Percentiles rank a stretch among this genome's conserved stretches.
Conservation (phyloP, 1,284 basidiomycete genomes). For the Trichosporon ovoides region DNA sequence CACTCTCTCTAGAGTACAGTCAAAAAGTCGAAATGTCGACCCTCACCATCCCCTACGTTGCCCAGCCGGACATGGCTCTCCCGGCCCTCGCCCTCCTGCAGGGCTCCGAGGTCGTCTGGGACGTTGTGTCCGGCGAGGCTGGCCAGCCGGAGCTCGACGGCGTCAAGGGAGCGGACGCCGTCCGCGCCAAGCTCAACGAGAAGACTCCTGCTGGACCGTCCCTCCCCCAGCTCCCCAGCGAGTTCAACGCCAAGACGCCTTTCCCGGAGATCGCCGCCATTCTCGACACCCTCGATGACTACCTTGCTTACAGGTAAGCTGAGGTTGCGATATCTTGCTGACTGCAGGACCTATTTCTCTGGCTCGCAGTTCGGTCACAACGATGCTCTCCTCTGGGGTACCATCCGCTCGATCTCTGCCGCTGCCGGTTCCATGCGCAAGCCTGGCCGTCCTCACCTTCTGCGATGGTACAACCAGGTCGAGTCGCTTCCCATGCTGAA, state of each 20-base stretch:
- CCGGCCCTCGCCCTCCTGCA: slow-evolving; percentile 38
- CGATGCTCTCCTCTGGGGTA: slow-evolving; percentile 80
- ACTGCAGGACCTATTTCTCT: slow-evolving; percentile 68
- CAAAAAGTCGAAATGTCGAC: slow-evolving; percentile 21
- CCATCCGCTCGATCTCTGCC: slow-evolving; percentile 63
- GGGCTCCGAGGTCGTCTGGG: slow-evolving; percentile 37
- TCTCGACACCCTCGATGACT: slow-evolving; percentile 73
- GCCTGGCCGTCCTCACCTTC: slow-evolving; percentile 73
- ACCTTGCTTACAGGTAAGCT: slow-evolving; percentile 57
- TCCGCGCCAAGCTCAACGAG: slow-evolving; percentile 38
- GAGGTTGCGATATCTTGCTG: neutral
- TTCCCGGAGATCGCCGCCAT: slow-evolving; percentile 65
- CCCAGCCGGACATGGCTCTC: slow-evolving; percentile 38
- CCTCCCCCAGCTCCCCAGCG: slow-evolving; percentile 42
- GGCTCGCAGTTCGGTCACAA: slow-evolving; percentile 65
- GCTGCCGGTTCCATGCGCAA: slow-evolving; percentile 75
- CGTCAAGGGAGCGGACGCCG: slow-evolving; percentile 33
- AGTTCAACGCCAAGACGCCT: slow-evolving; percentile 43
- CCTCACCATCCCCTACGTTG: slow-evolving; percentile 36
- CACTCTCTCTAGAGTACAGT: neutral
- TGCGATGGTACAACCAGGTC: slow-evolving; percentile 79
- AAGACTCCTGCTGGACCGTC: slow-evolving; percentile 39
- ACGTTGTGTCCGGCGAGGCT: slow-evolving; percentile 27
- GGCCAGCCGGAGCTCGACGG: slow-evolving; percentile 33
- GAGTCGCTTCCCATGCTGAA: slow-evolving; percentile 72